Evolutionary conservation across 2,329 filamentous ascomycete species (phyloP), one percentile per base, ranked within the genome.

Genomic region (Alternaria angustiovoidea): DNA sequence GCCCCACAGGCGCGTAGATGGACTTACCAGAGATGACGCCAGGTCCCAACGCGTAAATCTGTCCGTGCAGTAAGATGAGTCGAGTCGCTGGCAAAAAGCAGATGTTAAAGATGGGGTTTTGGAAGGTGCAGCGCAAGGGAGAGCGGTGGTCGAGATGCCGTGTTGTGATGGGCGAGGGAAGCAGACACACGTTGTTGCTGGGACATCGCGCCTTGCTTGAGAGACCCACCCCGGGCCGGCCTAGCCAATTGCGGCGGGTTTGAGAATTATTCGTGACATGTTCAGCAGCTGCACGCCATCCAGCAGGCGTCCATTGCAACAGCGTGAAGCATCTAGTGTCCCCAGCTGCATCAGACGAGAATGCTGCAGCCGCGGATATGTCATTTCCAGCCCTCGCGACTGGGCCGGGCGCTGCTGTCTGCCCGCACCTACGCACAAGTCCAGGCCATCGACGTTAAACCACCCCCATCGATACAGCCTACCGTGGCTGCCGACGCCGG

Each of bases 351-450:
- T 48, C 1, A 24, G 34, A 54, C 51, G 44, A 58, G 57, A 74
- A 92, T 92, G 89, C 80, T 92, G 64, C 89, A 90, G 78, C 85
- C 88, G 67, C 86, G 88, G 79, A 80, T 90, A 80, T 84, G 86
- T 73, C 82, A 85, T 62, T 80, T 81, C 70, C 81, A 80, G 76
- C 79, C 82, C 78, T 80, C 79, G 74, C 78, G 81, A 67, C 77
- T 82, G 65, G 83, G 81, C 66, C 78, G 77, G 77, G 81, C 80
- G 74, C 75, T 86, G 65, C 78, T 81, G 63, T 69, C 75, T 55
- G 72, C 73, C 67, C 85, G 86, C 67, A 79, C 80, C 53, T 89
- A 88, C 79, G 84, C 86, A 57, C 84, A 83, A 12, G 75, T 75
- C 36, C 70, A 71, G 51, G 68, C 68, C 49, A 68, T 81, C 57